phyloP scores from a whole-genome alignment of 495 filamentous ascomycete species.

The Hypoxylon crocopeplum region DNA sequence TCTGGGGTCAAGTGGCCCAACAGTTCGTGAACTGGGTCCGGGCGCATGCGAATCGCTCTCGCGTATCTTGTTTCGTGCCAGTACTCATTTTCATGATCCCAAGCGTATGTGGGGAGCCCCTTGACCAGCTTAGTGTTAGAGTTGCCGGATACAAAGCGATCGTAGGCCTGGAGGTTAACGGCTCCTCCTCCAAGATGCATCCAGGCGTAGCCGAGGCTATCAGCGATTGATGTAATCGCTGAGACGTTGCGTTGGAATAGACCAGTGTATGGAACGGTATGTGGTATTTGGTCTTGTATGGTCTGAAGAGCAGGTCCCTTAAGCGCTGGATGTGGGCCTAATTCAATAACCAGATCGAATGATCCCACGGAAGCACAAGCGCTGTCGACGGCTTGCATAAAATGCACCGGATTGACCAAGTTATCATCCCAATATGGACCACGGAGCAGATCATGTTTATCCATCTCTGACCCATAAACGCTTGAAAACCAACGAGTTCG shows the following conservation, averaged over 20 bases:
- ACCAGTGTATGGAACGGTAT: slow-evolving; percentile 36
- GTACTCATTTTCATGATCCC: background rate
- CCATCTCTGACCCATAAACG: slow-evolving; percentile 24
- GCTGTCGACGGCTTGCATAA: slow-evolving; percentile 50
- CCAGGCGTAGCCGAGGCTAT: background rate
- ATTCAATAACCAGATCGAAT: slow-evolving; percentile 49
- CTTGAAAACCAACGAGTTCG: slow-evolving; percentile 30
- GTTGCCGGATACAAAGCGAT: background rate
- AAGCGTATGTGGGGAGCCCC: background rate
- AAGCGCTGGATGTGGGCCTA: slow-evolving; percentile 61
- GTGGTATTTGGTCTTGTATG: slow-evolving; percentile 18
- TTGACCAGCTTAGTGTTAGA: background rate
- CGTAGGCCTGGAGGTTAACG: background rate
- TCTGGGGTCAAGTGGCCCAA: background rate
- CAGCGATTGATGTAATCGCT: background rate
- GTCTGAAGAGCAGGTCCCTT: slow-evolving; percentile 44
- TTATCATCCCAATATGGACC: slow-evolving; percentile 54
- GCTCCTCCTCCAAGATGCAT: background rate
- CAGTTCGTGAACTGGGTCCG: background rate
- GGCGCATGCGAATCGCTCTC: background rate
- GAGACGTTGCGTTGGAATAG: slow-evolving; percentile 13
- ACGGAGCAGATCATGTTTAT: background rate
- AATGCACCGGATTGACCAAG: slow-evolving; percentile 55
- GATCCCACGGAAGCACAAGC: background rate
- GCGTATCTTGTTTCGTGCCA: background rate